These are phyloP conservation scores for Starmerella tilneyi DNA, from an alignment of 805 yeast genomes.

Conservation along the genomic window DNA sequence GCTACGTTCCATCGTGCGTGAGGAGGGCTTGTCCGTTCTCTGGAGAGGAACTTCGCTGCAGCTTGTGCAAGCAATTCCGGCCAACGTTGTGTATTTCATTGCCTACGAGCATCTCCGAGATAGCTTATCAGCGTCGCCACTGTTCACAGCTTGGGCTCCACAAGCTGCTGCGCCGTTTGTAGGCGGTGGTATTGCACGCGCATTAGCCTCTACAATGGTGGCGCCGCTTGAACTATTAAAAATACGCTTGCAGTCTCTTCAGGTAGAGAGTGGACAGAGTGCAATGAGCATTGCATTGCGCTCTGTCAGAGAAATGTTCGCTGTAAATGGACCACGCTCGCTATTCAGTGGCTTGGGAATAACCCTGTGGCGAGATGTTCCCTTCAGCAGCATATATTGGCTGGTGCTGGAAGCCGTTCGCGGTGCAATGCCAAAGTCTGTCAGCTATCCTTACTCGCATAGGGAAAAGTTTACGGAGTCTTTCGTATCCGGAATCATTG, in stretches of 20 bases:
- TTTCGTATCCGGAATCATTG: conserved; percentile 69
- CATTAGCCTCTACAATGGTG: conserved; percentile 69
- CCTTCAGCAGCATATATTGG: conserved; percentile 95
- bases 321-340: conserved; percentile 47
- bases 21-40: conserved; percentile 67
- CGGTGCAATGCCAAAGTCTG: conserved; percentile 4
- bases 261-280: conserved; percentile 41
- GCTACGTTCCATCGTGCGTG: conserved; percentile 47
- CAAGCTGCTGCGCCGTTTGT: conserved; percentile 54
- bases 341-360: conserved; percentile 77
- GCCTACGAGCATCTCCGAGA: conserved; percentile 85
- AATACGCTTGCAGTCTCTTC: conserved; percentile 72
- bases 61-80: conserved; percentile 75
- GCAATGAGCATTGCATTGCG: conserved; percentile 32
- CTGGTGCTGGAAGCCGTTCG: conserved; percentile 54
- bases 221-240: conserved; percentile 82
- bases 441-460: conserved; percentile 6
- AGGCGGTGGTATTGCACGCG: conserved; percentile 78
- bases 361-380: conserved; percentile 95
- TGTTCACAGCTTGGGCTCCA: conserved; percentile 20
- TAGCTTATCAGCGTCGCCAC: conserved; percentile 36
- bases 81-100: conserved; percentile 86
- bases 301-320: conserved; percentile 46
- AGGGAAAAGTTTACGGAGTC: conserved; percentile 30
- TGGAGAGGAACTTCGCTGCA: conserved; percentile 87